Conservation (phyloP, 2,329 filamentous ascomycete genomes). For the Polytolypa hystricis region DNA sequence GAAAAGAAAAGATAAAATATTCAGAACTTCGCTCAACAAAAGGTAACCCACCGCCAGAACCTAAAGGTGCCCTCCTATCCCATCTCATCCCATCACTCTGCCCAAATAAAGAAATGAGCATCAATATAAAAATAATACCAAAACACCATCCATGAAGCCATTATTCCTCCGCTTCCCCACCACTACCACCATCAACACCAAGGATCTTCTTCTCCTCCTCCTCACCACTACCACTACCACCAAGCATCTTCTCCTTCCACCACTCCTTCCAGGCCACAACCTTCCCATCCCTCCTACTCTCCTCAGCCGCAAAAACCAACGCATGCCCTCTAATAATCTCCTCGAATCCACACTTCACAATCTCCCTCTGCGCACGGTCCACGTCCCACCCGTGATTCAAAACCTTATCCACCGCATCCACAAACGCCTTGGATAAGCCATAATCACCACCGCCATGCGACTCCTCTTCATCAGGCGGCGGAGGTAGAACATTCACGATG, state of each 20-base stretch:
- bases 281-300: constrained; percentile 58
- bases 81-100: too few relatives aligned
- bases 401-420: constrained; percentile 69
- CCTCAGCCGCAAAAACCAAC: constrained; percentile 87
- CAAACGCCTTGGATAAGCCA: constrained; percentile 70
- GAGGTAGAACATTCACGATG: constrained; percentile 48
- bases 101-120: background rate
- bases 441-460: constrained; percentile 67
- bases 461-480: constrained; percentile 44
- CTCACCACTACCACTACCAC: constrained; percentile 7
- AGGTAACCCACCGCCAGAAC: too few relatives aligned
- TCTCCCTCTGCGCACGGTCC: constrained; percentile 58
- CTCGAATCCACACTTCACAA: constrained; percentile 72
- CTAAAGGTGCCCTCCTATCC: too few relatives aligned
- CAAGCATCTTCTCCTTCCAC: constrained; percentile 56
- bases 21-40: too few relatives aligned
- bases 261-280: constrained; percentile 66
- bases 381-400: constrained; percentile 58
- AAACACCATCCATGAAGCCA: background rate
- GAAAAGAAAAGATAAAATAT: background rate
- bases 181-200: too few relatives aligned
- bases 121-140: background rate
- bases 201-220: background rate
- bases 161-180: background rate
- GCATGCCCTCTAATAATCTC: constrained; percentile 85